A percentile compares a stretch with the other conserved stretches of the same genome.
Conservation (phyloP, 1,284 basidiomycete species). For the Ganoderma resinaceum region DNA sequence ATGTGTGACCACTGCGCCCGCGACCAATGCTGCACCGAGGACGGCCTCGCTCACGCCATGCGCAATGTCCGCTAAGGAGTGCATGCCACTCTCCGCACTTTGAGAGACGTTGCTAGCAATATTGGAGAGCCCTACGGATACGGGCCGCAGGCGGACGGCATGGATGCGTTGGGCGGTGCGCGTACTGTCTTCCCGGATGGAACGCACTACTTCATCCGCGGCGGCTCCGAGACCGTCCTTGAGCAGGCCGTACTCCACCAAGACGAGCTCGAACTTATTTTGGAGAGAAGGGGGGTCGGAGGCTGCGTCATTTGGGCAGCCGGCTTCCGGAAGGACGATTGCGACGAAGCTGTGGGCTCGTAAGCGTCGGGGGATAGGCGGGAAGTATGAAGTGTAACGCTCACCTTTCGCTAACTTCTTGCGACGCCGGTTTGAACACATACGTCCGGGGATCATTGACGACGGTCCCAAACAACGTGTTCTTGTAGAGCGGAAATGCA, state of each 20-base stretch:
- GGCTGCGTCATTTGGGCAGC: constrained; percentile 18
- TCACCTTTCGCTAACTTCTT: constrained; percentile 32
- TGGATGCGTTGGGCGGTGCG: constrained; percentile 29
- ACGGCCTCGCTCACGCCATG: constrained; percentile 30
- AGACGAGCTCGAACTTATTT: constrained; percentile 33
- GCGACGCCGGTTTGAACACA: constrained; percentile 38
- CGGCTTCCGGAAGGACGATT: constrained; percentile 36
- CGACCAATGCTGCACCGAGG: constrained; percentile 31
- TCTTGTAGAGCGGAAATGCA: constrained; percentile 36
- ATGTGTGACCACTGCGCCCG: constrained; percentile 35
- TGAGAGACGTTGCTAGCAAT: constrained; percentile 23
- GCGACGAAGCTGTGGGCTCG: constrained; percentile 35
- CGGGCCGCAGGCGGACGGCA: constrained; percentile 9
- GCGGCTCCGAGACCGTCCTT: constrained; percentile 39
- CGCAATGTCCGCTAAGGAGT: constrained; percentile 31
- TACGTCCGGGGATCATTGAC: constrained; percentile 36
- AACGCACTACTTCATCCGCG: constrained; percentile 37
- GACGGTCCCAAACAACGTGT: constrained; percentile 38
- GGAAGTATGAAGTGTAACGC: not conserved
- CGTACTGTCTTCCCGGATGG: constrained; percentile 33
- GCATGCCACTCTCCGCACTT: constrained; percentile 27
- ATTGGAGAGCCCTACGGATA: constrained; percentile 26
- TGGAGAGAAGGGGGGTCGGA: constrained; percentile 26
- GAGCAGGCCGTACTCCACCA: constrained; percentile 37
- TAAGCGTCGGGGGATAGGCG: too few species aligned